Evolutionary conservation across 1,284 basidiomycete species (phyloP).

Genomic region (Cryptococcus jaspeensis): DNA sequence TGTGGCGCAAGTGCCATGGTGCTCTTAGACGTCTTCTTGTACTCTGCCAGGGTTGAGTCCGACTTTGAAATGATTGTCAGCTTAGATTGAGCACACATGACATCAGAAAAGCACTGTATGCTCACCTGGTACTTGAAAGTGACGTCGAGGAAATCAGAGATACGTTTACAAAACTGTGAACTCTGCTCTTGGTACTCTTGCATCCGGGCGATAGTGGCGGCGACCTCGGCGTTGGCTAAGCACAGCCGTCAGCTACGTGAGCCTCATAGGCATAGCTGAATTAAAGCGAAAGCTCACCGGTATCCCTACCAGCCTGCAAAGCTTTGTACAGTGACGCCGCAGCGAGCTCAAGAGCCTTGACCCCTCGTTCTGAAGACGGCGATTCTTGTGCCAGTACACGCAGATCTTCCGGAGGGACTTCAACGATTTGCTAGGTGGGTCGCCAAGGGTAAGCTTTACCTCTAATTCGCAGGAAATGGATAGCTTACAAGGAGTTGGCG

Average conservation of each 20-base stretch:
- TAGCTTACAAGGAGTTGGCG: slow-evolving; percentile 73
- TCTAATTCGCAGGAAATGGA: not conserved
- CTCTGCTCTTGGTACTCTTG: slow-evolving; percentile 86
- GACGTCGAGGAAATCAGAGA: slow-evolving; percentile 84
- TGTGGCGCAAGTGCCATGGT: slow-evolving; percentile 59
- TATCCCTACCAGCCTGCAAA: slow-evolving; percentile 83
- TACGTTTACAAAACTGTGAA: slow-evolving; percentile 83
- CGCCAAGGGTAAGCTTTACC: too few relatives aligned
- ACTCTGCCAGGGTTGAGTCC: slow-evolving; percentile 47
- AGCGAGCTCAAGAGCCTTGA: slow-evolving; percentile 75
- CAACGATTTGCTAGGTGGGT: slow-evolving; percentile 78
- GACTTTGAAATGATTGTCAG: slow-evolving; percentile 29
- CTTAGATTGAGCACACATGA: too few relatives aligned
- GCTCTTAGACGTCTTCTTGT: slow-evolving; percentile 33
- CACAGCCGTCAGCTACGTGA: not conserved
- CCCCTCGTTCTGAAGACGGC: slow-evolving; percentile 71
- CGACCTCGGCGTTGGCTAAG: slow-evolving; percentile 68
- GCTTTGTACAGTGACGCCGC: slow-evolving; percentile 93
- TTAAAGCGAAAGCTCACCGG: slow-evolving; percentile 56
- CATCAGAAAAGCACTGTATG: too few relatives aligned
- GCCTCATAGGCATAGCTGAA: not conserved
- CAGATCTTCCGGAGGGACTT: slow-evolving; percentile 77
- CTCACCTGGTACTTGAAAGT: slow-evolving; percentile 80
- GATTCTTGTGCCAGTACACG: slow-evolving; percentile 79
- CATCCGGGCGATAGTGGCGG: slow-evolving; percentile 86